Evolutionary conservation across 208 protist species (phyloP).

Genomic region (Leishmania lainsoni): DNA sequence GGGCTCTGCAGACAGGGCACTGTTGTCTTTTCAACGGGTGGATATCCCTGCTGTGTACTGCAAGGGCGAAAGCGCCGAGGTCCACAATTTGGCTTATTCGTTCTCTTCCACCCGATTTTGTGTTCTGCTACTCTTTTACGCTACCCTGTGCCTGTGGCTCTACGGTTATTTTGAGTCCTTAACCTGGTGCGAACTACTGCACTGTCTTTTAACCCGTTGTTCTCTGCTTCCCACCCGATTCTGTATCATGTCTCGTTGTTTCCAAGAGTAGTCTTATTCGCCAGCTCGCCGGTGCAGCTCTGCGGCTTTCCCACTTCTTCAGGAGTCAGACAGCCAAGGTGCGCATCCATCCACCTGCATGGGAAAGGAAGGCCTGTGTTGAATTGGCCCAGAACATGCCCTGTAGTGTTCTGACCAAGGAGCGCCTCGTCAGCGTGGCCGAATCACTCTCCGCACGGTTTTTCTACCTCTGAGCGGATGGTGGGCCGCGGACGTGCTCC

Average conservation of each 20-base stretch:
- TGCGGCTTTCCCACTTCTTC: not conserved
- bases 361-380: too few relatives aligned
- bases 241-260: not conserved
- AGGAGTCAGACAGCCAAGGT: not conserved
- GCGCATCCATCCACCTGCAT: too few relatives aligned
- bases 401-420: too few relatives aligned
- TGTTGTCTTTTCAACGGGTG: not conserved
- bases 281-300: not conserved
- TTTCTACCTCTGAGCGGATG: too few relatives aligned
- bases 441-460: not conserved
- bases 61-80: not conserved
- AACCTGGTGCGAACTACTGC: not conserved
- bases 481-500: too few relatives aligned
- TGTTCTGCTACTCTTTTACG: not conserved
- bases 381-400: too few relatives aligned
- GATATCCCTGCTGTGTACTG: not conserved
- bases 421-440: not conserved
- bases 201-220: not conserved
- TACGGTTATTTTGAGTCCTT: not conserved
- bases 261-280: not conserved
- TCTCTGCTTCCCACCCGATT: not conserved
- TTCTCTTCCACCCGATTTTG: not conserved
- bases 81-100: not conserved
- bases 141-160: not conserved
- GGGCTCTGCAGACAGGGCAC: not conserved